Evolutionary conservation across 116 monocot genomes (phyloP), one percentile per base, ranked within the genome.

Genomic region (Trichopus zeylanicus): DNA sequence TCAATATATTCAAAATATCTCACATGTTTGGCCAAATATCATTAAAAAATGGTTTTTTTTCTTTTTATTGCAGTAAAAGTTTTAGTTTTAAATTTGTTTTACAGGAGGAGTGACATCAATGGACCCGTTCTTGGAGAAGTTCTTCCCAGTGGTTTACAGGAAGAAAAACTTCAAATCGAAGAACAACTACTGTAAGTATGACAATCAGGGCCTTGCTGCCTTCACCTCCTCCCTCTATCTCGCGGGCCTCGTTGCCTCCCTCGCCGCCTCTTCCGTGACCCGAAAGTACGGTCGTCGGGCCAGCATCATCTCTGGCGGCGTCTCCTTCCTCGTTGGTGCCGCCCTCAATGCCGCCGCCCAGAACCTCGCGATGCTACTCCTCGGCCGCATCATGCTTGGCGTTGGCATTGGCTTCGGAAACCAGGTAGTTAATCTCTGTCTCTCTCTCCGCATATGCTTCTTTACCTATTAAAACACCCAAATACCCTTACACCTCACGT

Each of bases 181-280:
- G 51, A 84, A 73, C 72, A 88, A 93, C 77, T 93, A 93, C 77
- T 93, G 93, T 84, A 88, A 77, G 81, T 93, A 88, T 31, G 70
- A 93, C 55, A 85, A 93, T 72, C 93, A 93, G 39, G 85, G 84
- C 29, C 78, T 93, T 2, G 51, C 88, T 20, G 88, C 88, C 19
- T 93, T 93, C 78, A 93, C 93, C 10, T 88, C 93, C 62, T 93
- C 93, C 0, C 76, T 93, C 28, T 93, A 93, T 60, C 76, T 93
- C 24, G 93, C 88, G 22, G 85, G 88, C 46, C 82, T 93, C 34
- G 84, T 92, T 20, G 70, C 92, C 3, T 81, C 92, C 42, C 56
- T 92, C 13, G 70, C 9, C 12, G 88, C 88, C 51, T 88, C 93
- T 2, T 79, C 81, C 0, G 78, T 93, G 6, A 93, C 93, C 5